Percentiles rank a stretch among this genome's conserved stretches.
These are phyloP conservation scores for Cerioporus squamosus DNA, from an alignment of 1,284 basidiomycete species.

Conservation along the genomic window DNA sequence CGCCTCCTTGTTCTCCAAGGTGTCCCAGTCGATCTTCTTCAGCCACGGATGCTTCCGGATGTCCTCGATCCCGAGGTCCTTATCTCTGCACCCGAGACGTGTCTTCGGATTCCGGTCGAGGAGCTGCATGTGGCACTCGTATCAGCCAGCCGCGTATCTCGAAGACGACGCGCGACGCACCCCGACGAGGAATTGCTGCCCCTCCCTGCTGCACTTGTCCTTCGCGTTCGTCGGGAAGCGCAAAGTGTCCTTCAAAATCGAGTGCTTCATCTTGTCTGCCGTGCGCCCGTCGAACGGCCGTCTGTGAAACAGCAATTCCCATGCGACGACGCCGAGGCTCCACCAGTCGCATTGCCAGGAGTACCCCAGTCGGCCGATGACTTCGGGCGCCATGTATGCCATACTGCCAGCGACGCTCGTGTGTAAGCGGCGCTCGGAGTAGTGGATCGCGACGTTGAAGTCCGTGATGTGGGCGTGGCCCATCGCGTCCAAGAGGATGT, in stretches of 20 bases:
- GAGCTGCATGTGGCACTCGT: conserved; percentile 54
- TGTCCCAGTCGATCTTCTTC: conserved; percentile 78
- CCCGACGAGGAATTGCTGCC: conserved; percentile 27
- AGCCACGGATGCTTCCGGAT: conserved; percentile 91
- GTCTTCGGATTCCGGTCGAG: conserved; percentile 83
- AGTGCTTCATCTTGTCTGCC: conserved; percentile 81
- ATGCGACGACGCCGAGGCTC: conserved; percentile 90
- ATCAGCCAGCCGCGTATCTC: conserved; percentile 22
- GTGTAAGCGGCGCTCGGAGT: conserved; percentile 83
- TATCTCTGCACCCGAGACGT: conserved; percentile 81
- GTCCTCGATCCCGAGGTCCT: conserved; percentile 72
- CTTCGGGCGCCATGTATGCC: conserved; percentile 99
- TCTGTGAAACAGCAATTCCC: conserved; percentile 86
- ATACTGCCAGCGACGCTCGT: conserved; percentile 95
- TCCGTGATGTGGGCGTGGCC: conserved; percentile 98
- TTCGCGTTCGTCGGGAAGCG: conserved; percentile 63
- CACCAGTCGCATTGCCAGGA: conserved; percentile 94
- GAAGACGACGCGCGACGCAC: not conserved
- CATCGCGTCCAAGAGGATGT: conserved; percentile 89
- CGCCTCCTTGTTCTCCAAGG: conserved; percentile 74
- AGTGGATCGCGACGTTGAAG: conserved; percentile 98
- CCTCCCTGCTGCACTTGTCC: conserved; percentile 42
- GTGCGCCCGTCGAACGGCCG: conserved; percentile 91
- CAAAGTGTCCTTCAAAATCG: conserved; percentile 75
- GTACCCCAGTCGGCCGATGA: conserved; percentile 79